Evolutionary conservation across 2,329 filamentous ascomycete genomes (phyloP), one percentile per base, ranked within the genome.

Genomic region (Phialocephala subalpina): DNA sequence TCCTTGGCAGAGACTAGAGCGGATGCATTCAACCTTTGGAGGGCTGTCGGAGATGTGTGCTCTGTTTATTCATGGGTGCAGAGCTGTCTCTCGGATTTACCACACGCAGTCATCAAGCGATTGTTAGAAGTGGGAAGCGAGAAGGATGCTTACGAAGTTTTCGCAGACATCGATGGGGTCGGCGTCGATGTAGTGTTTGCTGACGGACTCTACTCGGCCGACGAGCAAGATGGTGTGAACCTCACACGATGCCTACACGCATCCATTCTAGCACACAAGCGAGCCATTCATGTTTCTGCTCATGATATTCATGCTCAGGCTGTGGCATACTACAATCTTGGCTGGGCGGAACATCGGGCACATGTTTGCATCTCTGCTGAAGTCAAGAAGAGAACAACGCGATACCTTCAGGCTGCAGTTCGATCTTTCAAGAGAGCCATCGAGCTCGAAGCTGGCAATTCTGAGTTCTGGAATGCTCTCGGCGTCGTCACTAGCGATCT

Each of bases 401-500:
- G 85, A 71, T 94, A 93, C 71, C 82, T 96, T 56, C 94, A 91
- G 77, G 90, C 94, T 7, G 87, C 96, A 1, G 91, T 98, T 69
- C 87, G 90, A 62, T 96, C 93, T 73, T 98, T 99, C 85, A 99
- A 99, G 80, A 87, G 93, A 53, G 92, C 96, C 0, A 99, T 99
- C 70, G 96, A 98, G 79, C 84, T 97, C 0, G 97, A 99, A 78
- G 92, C 94, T 7, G 92, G 94, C 60, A 99, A 98, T 75, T 83
- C 93, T 0, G 95, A 98, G 72, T 98, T 98, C 78, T 99, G 96
- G 96, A 98, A 98, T 75, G 91, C 96, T 0, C 84, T 99, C 2
- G 96, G 95, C 58, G 93, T 98, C 3, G 93, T 92, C 29, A 97
- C 96, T 1, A 94, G 93, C 69, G 88, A 88, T 55, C 85, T 97